Conservation (phyloP, 148 eudicot genomes). For the Rhododendron molle region DNA sequence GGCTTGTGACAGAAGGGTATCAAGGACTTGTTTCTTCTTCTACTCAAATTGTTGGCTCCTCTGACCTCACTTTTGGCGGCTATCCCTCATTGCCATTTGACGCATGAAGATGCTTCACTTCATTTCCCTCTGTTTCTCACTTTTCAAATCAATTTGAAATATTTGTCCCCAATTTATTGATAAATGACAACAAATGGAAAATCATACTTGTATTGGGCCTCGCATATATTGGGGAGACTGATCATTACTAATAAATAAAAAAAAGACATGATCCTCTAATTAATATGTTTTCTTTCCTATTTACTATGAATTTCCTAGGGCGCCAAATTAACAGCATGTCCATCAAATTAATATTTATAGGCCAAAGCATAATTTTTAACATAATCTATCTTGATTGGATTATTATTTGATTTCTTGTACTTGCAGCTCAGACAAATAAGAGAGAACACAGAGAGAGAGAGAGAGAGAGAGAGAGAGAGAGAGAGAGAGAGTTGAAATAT, state of each 20-base stretch:
- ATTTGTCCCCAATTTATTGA: background rate
- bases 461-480: too few species aligned
- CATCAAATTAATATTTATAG: background rate
- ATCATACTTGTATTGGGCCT: background rate
- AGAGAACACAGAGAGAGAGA: too few species aligned
- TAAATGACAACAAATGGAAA: background rate
- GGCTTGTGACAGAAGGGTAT: conserved; percentile 26
- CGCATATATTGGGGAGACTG: background rate
- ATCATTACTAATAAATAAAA: background rate
- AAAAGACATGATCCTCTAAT: background rate
- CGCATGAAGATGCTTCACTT: background rate
- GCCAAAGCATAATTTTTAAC: background rate
- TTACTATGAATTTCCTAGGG: background rate
- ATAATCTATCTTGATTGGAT: background rate
- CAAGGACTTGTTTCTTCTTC: conserved; percentile 27
- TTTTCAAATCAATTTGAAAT: background rate
- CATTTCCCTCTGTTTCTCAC: background rate
- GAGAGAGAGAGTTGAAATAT: too few species aligned
- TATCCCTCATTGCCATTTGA: conserved; percentile 25
- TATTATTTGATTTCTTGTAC: background rate
- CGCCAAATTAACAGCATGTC: background rate
- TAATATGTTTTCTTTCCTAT: background rate
- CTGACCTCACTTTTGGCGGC: conserved; percentile 29
- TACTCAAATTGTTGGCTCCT: conserved; percentile 48
- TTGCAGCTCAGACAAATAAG: too few species aligned